Percentiles rank a stretch among this genome's conserved stretches.
These are phyloP conservation scores for Boehmeria nivea DNA, from an alignment of 306 rosid species.

Conservation along the genomic window DNA sequence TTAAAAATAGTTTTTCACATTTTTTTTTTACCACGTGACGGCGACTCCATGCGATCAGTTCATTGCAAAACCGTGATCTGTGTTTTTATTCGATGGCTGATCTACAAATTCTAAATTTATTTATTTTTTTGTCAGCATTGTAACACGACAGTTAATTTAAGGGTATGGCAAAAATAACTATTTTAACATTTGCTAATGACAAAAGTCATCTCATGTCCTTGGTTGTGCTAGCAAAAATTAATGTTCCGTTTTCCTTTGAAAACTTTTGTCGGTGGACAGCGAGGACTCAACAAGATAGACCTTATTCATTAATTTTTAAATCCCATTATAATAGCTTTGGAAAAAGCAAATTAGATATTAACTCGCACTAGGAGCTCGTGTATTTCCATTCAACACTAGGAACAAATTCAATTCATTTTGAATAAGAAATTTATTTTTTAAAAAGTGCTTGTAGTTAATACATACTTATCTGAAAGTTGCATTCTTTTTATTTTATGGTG, in stretches of 20 bases:
- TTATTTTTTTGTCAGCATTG: neutral
- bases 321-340: neutral
- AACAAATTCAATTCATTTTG: neutral
- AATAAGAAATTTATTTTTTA: no score
- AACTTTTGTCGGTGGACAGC: slow-evolving; percentile 31
- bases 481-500: neutral
- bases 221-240: neutral
- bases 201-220: neutral
- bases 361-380: slow-evolving; percentile 1
- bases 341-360: neutral
- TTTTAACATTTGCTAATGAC: neutral
- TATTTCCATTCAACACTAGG: neutral
- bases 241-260: neutral
- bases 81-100: neutral
- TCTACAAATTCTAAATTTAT: neutral
- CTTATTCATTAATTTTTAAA: neutral
- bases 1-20: slow-evolving; percentile 6
- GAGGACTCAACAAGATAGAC: neutral
- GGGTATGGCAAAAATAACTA: neutral
- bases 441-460: no score
- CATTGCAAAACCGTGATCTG: neutral
- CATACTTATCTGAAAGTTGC: no score
- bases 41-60: neutral
- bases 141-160: neutral
- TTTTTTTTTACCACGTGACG: slow-evolving; percentile 18